Base-by-base conservation (phyloP, 495 filamentous ascomycete species). In the Aspergillus baeticus region DNA sequence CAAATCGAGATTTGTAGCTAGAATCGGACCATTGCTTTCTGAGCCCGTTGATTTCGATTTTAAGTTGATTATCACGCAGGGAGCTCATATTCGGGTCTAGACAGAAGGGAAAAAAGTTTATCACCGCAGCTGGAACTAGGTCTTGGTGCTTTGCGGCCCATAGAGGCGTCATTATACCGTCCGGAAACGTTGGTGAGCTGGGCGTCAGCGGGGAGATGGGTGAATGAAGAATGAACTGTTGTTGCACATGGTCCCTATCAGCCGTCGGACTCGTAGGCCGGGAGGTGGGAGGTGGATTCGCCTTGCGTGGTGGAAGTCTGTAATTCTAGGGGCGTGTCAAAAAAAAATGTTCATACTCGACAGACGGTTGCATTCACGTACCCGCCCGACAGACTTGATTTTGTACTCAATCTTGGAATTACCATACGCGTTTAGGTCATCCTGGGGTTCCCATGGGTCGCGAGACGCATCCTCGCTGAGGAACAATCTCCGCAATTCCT, bases 121-220 rank as follows among this genome's bases (percentile, higher is more conserved):
- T 76, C 50, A 87, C 84, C n/a, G 88, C 81, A 37, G 90, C 85
- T 1, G 92, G 92, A 34, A 97, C 75, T 6, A 89, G 75, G 7
- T 85, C 72, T 60, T 96, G 91, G 67, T 96, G 92, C 67, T 96
- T 97, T 35, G 81, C 81, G 15, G 91, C 74, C 92, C 92, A 97
- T 50, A 84, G 71, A 3, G 87, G 80, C 31, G 89, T 84, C 67
- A 97, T 84, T 35, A 96, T 66, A 5, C 92, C 92, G 76, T 96
- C 92, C 15, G 92, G 91, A 58, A 89, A 96, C 13, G 92, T 81
- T 3, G 84, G 79, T 0, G 91, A 94, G 22, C 81, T 77, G 3
- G 91, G 90, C 17, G 88, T 90, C 49, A 96, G 76, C 6, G 92
- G 92, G 6, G 92, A 97, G 48, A 95, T 83, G 3, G 92, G 88